Conservation (phyloP, 306 rosid species). For the Amphicarpaea edgeworthii region DNA sequence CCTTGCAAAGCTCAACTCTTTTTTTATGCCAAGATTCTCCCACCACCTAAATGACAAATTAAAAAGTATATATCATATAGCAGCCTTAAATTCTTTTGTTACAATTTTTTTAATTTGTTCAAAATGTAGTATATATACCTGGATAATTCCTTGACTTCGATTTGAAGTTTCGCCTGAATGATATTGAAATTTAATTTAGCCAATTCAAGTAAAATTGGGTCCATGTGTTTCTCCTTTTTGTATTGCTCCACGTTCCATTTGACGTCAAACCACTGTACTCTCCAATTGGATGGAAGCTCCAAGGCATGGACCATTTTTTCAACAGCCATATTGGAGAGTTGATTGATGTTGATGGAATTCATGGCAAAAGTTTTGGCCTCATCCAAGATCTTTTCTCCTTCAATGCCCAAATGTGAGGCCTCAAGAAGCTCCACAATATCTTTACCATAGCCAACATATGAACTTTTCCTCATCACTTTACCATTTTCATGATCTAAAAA, state of each 20-base stretch:
- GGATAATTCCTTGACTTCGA: slow-evolving; percentile 59
- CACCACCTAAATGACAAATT: slow-evolving; percentile 64
- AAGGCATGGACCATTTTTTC: slow-evolving; percentile 53
- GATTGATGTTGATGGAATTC: background rate
- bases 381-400: slow-evolving; percentile 53
- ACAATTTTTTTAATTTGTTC: background rate
- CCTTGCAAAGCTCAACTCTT: slow-evolving; percentile 62
- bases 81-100: too few relatives aligned
- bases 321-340: background rate
- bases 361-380: slow-evolving; percentile 26
- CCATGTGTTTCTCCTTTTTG: slow-evolving; percentile 2
- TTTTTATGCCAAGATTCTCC: slow-evolving; percentile 59
- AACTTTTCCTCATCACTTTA: background rate
- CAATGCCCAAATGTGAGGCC: slow-evolving; percentile 57
- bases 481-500: slow-evolving; percentile 46
- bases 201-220: slow-evolving; percentile 47
- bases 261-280: slow-evolving; percentile 71
- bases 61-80: background rate
- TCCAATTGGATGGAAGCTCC: slow-evolving; percentile 64
- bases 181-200: slow-evolving; percentile 63
- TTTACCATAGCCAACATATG: background rate
- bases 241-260: slow-evolving; percentile 55
- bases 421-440: slow-evolving; percentile 54
- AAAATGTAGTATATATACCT: slow-evolving; percentile 41
- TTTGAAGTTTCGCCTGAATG: slow-evolving; percentile 58